phyloP scores from a whole-genome alignment of 2,329 filamentous ascomycete genomes.

The Stagonosporopsis cucurbitacearum region DNA sequence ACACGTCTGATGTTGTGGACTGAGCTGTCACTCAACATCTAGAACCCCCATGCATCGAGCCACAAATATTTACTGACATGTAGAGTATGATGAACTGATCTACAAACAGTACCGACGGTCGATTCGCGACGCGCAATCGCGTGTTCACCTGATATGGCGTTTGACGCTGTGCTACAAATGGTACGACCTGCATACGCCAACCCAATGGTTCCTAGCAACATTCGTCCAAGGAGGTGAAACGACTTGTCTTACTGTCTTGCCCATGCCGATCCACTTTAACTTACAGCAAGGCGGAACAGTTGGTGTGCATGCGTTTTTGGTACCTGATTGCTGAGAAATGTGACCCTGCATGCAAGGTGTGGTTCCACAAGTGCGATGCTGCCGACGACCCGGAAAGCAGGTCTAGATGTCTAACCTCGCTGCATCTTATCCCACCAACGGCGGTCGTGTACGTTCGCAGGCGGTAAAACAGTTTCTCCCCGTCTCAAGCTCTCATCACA shows the following conservation, averaged over 20 bases:
- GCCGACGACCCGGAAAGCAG: conserved; percentile 15
- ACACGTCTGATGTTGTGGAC: neutral
- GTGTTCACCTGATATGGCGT: conserved; percentile 31
- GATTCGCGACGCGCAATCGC: conserved; percentile 21
- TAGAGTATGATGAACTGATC: neutral
- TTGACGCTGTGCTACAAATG: conserved; percentile 16
- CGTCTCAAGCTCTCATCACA: neutral
- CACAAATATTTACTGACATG: neutral
- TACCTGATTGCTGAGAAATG: conserved; percentile 39
- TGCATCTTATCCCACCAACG: conserved; percentile 14
- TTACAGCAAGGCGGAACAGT: conserved; percentile 29
- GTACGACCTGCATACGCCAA: conserved; percentile 11
- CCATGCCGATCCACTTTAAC: conserved; percentile 22
- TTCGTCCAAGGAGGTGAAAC: conserved; percentile 28
- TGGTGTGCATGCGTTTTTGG: conserved; percentile 30
- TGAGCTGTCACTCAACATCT: neutral
- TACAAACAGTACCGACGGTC: neutral
- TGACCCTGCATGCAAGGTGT: conserved; percentile 39
- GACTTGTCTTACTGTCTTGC: conserved; percentile 33
- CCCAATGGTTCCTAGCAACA: conserved; percentile 3
- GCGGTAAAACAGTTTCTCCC: conserved; percentile 8
- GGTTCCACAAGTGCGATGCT: conserved; percentile 28
- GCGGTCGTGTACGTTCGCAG: conserved; percentile 1
- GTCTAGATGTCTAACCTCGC: conserved; percentile 16
- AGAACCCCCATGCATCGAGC: neutral